Conservation (phyloP, 1,284 basidiomycete genomes). For the Albatrellus sp. region DNA sequence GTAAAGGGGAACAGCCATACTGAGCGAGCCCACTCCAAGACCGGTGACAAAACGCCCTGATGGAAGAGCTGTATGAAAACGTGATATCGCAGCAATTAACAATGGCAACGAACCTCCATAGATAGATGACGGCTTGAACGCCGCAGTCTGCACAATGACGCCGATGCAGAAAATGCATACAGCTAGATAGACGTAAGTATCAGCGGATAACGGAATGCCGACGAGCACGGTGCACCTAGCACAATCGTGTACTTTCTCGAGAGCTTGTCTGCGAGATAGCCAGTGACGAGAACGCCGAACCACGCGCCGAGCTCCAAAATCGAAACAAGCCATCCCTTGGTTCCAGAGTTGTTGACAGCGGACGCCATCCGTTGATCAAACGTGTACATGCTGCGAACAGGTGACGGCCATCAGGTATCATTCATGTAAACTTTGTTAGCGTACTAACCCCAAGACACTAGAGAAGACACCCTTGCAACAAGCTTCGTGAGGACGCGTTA, state of each 20-base stretch:
- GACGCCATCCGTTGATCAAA: constrained; percentile 43
- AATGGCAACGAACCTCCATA: constrained; percentile 33
- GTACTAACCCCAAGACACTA: constrained; percentile 35
- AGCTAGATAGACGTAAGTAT: constrained; percentile 23
- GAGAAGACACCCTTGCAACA: constrained; percentile 60
- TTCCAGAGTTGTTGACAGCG: constrained; percentile 34
- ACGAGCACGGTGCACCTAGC: constrained; percentile 28
- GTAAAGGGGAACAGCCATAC: constrained; percentile 67
- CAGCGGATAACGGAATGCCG: not conserved
- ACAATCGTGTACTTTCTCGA: constrained; percentile 64
- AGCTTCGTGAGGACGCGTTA: not conserved
- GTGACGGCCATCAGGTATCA: not conserved
- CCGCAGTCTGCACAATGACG: constrained; percentile 54
- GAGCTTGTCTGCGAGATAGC: constrained; percentile 58
- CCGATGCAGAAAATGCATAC: constrained; percentile 57
- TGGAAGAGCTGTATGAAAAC: constrained; percentile 4
- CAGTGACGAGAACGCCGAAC: constrained; percentile 59
- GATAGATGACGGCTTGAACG: constrained; percentile 44
- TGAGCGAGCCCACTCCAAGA: constrained; percentile 64
- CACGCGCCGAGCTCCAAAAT: constrained; percentile 64
- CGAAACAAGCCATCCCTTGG: constrained; percentile 58
- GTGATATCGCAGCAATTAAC: constrained; percentile 10
- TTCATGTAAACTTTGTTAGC: not conserved
- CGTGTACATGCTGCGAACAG: constrained; percentile 30
- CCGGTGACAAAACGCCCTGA: constrained; percentile 66